These are phyloP conservation scores for Fusarium domesticum DNA, from an alignment of 2,329 filamentous ascomycete genomes.

Conservation along the genomic window DNA sequence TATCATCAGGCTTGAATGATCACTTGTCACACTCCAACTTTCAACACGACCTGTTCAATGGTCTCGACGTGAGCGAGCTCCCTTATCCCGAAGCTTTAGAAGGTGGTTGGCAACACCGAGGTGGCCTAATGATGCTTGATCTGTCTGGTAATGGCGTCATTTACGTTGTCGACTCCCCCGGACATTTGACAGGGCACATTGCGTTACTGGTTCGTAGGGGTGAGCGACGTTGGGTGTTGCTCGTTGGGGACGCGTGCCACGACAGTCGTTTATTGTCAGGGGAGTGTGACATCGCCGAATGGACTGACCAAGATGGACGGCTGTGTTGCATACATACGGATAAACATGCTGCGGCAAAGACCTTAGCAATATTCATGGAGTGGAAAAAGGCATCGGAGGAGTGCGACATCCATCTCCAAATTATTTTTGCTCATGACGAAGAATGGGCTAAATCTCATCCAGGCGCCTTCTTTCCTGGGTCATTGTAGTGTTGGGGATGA, in stretches of 20 bases:
- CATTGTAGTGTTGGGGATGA: not conserved
- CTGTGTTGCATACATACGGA: not conserved
- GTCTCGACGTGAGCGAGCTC: conserved; percentile 18
- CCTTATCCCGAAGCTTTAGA: conserved; percentile 2
- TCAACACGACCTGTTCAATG: conserved; percentile 30
- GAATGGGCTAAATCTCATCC: not conserved
- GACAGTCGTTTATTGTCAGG: conserved; percentile 49
- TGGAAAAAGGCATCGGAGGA: not conserved
- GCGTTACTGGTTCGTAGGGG: not conserved
- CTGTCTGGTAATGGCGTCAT: not conserved
- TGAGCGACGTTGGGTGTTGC: conserved; percentile 27
- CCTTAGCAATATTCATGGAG: no score
- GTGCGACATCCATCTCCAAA: not conserved
- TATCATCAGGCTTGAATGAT: conserved; percentile 31
- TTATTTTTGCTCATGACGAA: not conserved
- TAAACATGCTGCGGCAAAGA: not conserved
- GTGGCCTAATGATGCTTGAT: not conserved
- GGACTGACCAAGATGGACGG: conserved; percentile 2
- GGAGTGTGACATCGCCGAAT: conserved; percentile 48
- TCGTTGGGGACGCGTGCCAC: conserved; percentile 54
- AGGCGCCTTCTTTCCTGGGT: not conserved
- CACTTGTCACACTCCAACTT: conserved; percentile 18
- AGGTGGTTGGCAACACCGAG: not conserved
- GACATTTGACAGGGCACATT: conserved; percentile 6
- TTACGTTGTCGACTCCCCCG: conserved; percentile 3